A percentile compares a stretch with the other conserved stretches of the same genome.
These are phyloP conservation scores for Physcia stellaris DNA, from an alignment of 495 filamentous ascomycete genomes.

Conservation along the genomic window DNA sequence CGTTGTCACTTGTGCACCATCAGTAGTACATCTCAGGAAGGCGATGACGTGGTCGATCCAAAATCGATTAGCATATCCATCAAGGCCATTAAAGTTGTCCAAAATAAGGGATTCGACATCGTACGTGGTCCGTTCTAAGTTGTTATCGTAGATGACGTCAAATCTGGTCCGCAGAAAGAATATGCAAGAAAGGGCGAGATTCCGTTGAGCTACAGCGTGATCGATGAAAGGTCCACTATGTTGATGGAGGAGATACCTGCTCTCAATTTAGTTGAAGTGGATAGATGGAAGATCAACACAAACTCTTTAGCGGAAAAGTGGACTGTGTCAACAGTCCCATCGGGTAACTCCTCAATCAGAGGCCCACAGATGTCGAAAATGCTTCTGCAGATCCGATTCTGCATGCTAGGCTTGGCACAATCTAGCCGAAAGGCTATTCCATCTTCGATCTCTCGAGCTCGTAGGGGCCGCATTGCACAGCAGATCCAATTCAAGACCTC, in stretches of 20 bases:
- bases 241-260: conserved; percentile 2
- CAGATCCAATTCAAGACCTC: conserved; percentile 7
- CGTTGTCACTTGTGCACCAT: not conserved
- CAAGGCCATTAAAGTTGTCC: conserved; percentile 2
- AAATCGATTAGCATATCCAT: conserved; percentile 4
- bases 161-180: not conserved
- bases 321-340: not conserved
- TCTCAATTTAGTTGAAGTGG: too few species aligned
- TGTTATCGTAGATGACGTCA: not conserved
- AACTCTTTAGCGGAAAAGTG: conserved; percentile 11
- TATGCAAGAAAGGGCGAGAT: conserved; percentile 3
- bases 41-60: conserved; percentile 5
- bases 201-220: conserved; percentile 1
- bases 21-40: not conserved
- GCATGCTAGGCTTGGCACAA: not conserved
- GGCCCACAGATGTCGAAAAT: conserved; percentile 7
- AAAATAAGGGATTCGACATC: conserved; percentile 1
- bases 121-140: not conserved
- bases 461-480: conserved; percentile 1
- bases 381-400: not conserved
- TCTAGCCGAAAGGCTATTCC: conserved; percentile 1
- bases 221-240: conserved; percentile 8
- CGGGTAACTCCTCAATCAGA: not conserved
- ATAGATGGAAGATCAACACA: too few species aligned
- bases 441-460: conserved; percentile 3